phyloP scores from a whole-genome alignment of 805 yeast species.

The Debaryomyces castellii region DNA sequence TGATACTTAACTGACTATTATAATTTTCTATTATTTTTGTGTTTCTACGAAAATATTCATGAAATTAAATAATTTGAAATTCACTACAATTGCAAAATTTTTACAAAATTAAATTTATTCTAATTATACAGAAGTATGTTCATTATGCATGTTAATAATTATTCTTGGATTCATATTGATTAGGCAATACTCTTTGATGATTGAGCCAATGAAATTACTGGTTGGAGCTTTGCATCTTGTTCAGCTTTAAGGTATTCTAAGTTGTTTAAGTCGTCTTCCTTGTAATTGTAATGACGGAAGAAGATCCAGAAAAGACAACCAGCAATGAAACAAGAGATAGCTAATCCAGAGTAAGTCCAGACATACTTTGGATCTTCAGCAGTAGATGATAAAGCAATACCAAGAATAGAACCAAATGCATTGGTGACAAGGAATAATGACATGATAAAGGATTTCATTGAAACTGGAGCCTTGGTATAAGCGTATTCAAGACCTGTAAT shows the following conservation, averaged over 20 bases:
- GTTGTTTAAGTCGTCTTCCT: conserved; percentile 58
- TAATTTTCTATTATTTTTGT: too few relatives aligned
- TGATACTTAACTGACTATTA: too few relatives aligned
- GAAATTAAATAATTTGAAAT: too few relatives aligned
- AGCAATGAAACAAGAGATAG: conserved; percentile 54
- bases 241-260: conserved; percentile 36
- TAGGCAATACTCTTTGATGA: conserved; percentile 16
- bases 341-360: conserved; percentile 68
- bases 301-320: conserved; percentile 63
- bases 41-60: too few relatives aligned
- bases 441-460: conserved; percentile 66
- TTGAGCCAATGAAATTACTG: conserved; percentile 15
- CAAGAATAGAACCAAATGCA: conserved; percentile 77
- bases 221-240: conserved; percentile 9
- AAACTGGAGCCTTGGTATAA: conserved; percentile 75
- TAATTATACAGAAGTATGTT: not conserved
- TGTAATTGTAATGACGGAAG: conserved; percentile 53
- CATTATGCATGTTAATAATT: not conserved
- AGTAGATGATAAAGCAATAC: conserved; percentile 69
- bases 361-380: conserved; percentile 67
- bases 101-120: not conserved
- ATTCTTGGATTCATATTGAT: not conserved
- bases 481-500: conserved; percentile 84
- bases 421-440: conserved; percentile 64
- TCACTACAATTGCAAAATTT: not conserved